Base-by-base conservation (phyloP, 306 rosid genomes). In the Prunus kanzakura region DNA sequence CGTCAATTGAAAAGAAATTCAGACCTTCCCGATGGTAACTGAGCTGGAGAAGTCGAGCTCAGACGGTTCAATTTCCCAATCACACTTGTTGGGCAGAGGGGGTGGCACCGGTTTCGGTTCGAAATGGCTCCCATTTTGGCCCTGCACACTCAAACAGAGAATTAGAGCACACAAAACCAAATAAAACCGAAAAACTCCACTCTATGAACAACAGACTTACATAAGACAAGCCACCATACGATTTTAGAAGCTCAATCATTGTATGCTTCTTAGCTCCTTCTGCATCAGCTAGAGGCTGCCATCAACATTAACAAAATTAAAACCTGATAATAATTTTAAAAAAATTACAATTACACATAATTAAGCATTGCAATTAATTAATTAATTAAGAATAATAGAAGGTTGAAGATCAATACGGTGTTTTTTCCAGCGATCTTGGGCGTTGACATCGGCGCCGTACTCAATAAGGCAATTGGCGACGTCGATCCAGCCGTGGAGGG, bases 251-350 rank as follows among this genome's bases (percentile, higher is more conserved):
- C 89, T 91, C 97, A 57, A 92, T 91, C 87, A 91, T 77, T 22
- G 56, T 15, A 19, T 35, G 83, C 83, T 73, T 87, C 68, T 86
- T 91, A 79, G 97, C 96, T 75, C 99, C 99, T 81, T 96, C 99
- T 1, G 99, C 99, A 88, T 96, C 99, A 20, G 99, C 99, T 67
- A 96, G 88, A 77, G 97, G 99, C 99, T 96, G 85, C 71, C 74
- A 64, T 74, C 67, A 63, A 63, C 14, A 30, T 16, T 7, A 63
- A 63, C 15, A 35, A 3, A 77, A 70, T 35, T 52, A 76, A 49
- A 61, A 57, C 16, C 77, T 3, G 13, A 56, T 50, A 18, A 5
- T 7, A 57, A 4, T 60, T 13, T 60, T 8, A 25, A 25, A 25
- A 46, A 4, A 9, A 38, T 6, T 15, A 14, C 1, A 29, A 35